Evolutionary conservation across 345 rosid species (phyloP), one percentile per base, ranked within the genome.

Genomic region (Populus davidiana): DNA sequence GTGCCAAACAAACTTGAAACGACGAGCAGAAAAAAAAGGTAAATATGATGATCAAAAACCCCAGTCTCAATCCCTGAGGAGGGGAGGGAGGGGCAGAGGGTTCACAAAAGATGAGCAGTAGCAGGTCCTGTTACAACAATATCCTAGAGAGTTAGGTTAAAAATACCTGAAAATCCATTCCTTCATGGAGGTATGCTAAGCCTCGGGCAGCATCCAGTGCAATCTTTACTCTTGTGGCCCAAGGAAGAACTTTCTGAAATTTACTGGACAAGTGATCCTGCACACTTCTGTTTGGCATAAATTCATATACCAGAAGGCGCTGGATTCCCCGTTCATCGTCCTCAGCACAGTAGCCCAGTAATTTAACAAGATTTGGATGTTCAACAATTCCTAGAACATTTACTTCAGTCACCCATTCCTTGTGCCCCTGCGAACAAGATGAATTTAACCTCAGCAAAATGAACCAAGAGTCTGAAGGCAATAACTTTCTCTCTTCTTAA

Each of bases 341-440:
- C 79, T 96, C 97, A 16, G 98, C 97, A 80, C 99, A 96, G 78
- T 96, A 91, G 35, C 98, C 98, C 25, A 96, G 23, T 76, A 96
- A 82, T 79, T 92, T 93, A 74, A 96, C 99, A 20, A 93, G 93
- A 77, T 96, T 96, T 18, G 90, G 94, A 85, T 96, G 97, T 79
- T 96, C 96, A 33, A 91, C 98, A n/a, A 96, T 87, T 14, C 99
- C 99, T 82, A 93, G 81, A 54, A 96, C 96, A 81, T 93, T 92
- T 11, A 96, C 97, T 75, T 96, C 99, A 8, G 98, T 96, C 77
- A 93, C 94, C 99, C 97, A 96, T 86, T 96, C 98, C 79, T 93
- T 93, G 84, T 96, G 99, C 62, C 99, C 98, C 97, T 96, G 87
- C 47, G 43, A 43, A 72, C 27, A 78, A 73, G 62, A 62, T 17